Evolutionary conservation across 2,329 filamentous ascomycete genomes (phyloP).

Genomic region (Lecanoromycetidae sp.): DNA sequence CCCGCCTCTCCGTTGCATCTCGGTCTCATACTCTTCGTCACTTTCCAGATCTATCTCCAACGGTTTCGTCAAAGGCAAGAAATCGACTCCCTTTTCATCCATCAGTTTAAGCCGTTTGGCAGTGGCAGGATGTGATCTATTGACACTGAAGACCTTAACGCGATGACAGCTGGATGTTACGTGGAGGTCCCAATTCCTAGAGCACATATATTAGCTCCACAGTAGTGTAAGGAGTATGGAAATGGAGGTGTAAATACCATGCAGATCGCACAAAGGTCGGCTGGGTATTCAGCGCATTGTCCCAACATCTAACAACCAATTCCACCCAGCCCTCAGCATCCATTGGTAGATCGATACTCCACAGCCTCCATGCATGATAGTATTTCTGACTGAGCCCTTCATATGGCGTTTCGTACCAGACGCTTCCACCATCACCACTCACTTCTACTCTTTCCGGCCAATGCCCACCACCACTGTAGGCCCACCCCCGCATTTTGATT

Average conservation of each 20-base stretch:
- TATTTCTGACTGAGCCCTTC: conserved; percentile 52
- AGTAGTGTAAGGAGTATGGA: neutral
- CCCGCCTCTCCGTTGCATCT: conserved; percentile 30
- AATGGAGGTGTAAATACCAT: conserved; percentile 23
- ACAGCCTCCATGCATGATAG: conserved; percentile 52
- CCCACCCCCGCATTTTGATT: conserved; percentile 47
- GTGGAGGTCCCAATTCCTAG: conserved; percentile 52
- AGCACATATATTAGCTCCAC: conserved; percentile 3
- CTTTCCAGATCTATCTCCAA: conserved; percentile 39
- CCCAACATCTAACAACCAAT: conserved; percentile 34
- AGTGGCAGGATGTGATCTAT: conserved; percentile 39
- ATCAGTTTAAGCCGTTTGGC: conserved; percentile 40
- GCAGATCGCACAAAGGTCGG: conserved; percentile 33
- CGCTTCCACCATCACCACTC: conserved; percentile 49
- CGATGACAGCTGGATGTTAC: conserved; percentile 52
- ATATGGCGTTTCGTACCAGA: conserved; percentile 51
- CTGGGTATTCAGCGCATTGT: conserved; percentile 36
- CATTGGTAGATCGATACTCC: conserved; percentile 39
- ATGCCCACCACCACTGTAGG: conserved; percentile 45
- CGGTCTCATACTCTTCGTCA: conserved; percentile 38
- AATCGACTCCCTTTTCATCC: conserved; percentile 35
- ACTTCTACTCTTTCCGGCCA: conserved; percentile 55
- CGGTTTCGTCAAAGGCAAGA: conserved; percentile 44
- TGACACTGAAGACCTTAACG: conserved; percentile 33
- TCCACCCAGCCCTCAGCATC: conserved; percentile 37